Percentiles rank a stretch among this genome's conserved stretches.
Conservation (phyloP, 805 yeast genomes). For the Kodamaea laetipori region DNA sequence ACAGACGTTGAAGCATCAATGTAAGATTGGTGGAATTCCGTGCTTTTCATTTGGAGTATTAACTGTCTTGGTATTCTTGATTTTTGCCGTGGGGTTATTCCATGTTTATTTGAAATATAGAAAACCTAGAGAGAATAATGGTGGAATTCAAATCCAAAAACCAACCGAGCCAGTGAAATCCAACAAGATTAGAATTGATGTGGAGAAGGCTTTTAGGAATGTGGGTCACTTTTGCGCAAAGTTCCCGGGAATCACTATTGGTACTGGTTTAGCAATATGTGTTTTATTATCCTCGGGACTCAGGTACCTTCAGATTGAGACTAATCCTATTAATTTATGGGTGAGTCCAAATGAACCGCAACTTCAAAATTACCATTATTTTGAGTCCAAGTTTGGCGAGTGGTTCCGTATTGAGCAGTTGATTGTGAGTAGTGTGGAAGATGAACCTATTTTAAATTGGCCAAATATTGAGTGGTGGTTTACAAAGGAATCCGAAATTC, state of each 20-base stretch:
- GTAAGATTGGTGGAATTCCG: slow-evolving; percentile 64
- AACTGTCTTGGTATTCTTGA: slow-evolving; percentile 44
- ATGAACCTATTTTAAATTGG: slow-evolving; percentile 62
- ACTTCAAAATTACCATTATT: slow-evolving; percentile 63
- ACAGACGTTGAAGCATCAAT: slow-evolving; percentile 32
- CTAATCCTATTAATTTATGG: slow-evolving; percentile 84
- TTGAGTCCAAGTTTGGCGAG: slow-evolving; percentile 84
- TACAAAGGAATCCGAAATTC: slow-evolving; percentile 61
- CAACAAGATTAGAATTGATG: slow-evolving; percentile 9
- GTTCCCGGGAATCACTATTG: slow-evolving; percentile 48
- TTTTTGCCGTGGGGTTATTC: slow-evolving; percentile 46
- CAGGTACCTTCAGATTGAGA: slow-evolving; percentile 49
- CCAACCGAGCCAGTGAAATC: slow-evolving; percentile 2
- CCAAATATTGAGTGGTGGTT: slow-evolving; percentile 86
- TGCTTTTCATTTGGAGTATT: slow-evolving; percentile 58
- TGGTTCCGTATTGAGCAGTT: slow-evolving; percentile 88
- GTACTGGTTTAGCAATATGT: slow-evolving; percentile 32
- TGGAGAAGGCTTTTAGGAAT: slow-evolving; percentile 43
- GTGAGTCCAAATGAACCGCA: slow-evolving; percentile 79
- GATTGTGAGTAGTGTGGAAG: slow-evolving; percentile 60
- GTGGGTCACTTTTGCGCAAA: slow-evolving; percentile 62
- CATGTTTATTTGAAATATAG: slow-evolving; percentile 29
- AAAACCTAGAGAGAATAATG: not conserved
- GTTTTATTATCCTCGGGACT: slow-evolving; percentile 32
- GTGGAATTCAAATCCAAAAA: not conserved